Conservation (phyloP, 305 asterid genomes). For the Rubia peregrina region DNA sequence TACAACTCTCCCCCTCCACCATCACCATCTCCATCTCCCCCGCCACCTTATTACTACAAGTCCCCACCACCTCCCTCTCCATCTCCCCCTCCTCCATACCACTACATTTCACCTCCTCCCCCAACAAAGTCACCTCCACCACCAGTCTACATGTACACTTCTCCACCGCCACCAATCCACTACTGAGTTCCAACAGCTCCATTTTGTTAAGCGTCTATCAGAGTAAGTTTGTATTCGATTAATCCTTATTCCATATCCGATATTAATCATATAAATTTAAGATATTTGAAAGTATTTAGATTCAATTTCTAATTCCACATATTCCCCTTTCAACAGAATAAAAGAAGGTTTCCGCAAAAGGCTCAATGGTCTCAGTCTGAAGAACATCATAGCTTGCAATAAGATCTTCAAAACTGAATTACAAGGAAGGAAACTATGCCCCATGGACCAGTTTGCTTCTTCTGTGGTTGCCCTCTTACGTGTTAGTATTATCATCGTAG, state of each 20-base stretch:
- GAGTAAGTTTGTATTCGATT: not conserved
- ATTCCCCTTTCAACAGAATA: constrained; percentile 26
- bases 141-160: not conserved
- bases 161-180: constrained; percentile 39
- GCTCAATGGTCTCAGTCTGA: constrained; percentile 5
- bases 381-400: constrained; percentile 27
- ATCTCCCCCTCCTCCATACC: not conserved
- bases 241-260: not conserved
- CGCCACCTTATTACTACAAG: constrained; percentile 21
- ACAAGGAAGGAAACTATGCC: constrained; percentile 11
- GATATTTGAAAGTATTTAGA: not conserved
- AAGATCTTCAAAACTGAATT: constrained; percentile 32
- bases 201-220: constrained; percentile 15
- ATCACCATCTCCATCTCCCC: constrained; percentile 15
- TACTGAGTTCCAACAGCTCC: constrained; percentile 22
- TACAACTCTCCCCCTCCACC: constrained; percentile 34
- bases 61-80: constrained; percentile 31
- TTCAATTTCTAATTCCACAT: constrained; percentile 21
- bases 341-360: constrained; percentile 30
- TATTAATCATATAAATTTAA: not conserved
- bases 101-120: not conserved
- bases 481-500: constrained; percentile 7
- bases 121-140: not conserved
- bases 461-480: constrained; percentile 27
- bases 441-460: constrained; percentile 33